Evolutionary conservation across 768 basidiomycete species (phyloP).

Genomic region (Tulasnella sp.): DNA sequence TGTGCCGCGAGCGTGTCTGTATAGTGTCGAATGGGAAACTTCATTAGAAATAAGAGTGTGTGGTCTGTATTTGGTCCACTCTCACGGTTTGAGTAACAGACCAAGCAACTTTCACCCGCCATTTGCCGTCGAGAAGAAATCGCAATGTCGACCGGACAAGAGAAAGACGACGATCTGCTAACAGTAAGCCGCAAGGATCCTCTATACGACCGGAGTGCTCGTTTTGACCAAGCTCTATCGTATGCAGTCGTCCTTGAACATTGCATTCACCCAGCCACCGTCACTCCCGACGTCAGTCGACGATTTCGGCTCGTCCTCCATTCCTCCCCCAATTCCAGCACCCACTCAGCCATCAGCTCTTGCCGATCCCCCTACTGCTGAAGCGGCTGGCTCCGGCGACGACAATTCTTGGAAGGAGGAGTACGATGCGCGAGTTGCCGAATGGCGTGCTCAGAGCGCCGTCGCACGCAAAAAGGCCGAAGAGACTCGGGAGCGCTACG

Average conservation of each 20-base stretch:
- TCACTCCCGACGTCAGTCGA: constrained; percentile 10
- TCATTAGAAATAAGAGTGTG: neutral
- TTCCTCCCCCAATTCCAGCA: constrained; percentile 3
- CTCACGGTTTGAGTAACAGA: neutral
- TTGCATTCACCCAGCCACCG: constrained; percentile 7
- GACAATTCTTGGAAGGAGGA: constrained; percentile 51
- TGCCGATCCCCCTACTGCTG: neutral
- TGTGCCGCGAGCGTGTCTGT: neutral
- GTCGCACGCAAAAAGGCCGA: constrained; percentile 66
- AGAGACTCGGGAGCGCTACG: constrained; percentile 53
- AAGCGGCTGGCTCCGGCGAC: neutral
- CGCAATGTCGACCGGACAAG: constrained; percentile 7
- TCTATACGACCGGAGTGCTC: neutral
- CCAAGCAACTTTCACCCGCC: neutral
- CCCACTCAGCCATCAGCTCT: constrained; percentile 2
- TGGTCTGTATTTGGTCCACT: neutral
- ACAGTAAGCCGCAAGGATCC: neutral
- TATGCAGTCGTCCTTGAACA: neutral
- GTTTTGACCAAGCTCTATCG: neutral
- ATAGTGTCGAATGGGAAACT: neutral
- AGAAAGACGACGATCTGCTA: neutral
- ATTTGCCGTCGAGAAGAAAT: neutral
- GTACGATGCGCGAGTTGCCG: constrained; percentile 54
- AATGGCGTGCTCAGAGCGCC: constrained; percentile 64
- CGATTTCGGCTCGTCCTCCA: neutral